phyloP scores from a whole-genome alignment of 768 basidiomycete genomes.

The Krasilnikovozyma curviuscula region DNA sequence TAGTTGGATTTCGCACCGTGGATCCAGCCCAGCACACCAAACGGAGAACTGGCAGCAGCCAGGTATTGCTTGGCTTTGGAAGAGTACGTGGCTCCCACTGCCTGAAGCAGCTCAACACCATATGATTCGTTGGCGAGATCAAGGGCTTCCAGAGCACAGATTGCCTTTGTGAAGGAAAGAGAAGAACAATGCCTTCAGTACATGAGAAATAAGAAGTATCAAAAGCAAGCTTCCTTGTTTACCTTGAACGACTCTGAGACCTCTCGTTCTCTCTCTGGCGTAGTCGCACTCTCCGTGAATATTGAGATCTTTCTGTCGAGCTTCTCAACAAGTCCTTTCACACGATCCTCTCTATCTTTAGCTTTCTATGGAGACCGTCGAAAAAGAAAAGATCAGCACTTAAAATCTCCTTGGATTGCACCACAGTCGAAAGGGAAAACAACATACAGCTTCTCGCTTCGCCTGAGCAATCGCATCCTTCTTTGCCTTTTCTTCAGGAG shows the following conservation, averaged over 20 bases:
- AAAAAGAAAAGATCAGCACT: too few relatives aligned
- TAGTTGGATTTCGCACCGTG: constrained; percentile 27
- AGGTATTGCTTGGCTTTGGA: constrained; percentile 16
- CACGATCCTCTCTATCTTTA: constrained; percentile 18
- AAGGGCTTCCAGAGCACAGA: constrained; percentile 23
- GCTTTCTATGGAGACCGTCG: too few relatives aligned
- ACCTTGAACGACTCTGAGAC: constrained; percentile 13
- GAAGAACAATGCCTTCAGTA: background rate
- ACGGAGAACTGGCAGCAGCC: background rate
- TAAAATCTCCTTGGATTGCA: too few relatives aligned
- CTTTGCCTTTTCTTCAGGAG: too few relatives aligned
- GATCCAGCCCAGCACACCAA: constrained; percentile 20
- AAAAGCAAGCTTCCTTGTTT: constrained; percentile 15
- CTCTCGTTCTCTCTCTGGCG: background rate
- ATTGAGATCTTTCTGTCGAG: constrained; percentile 24
- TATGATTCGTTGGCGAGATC: constrained; percentile 27
- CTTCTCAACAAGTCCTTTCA: constrained; percentile 24
- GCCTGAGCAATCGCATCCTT: too few relatives aligned
- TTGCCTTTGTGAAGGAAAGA: constrained; percentile 14
- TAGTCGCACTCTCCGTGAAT: constrained; percentile 23
- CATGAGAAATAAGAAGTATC: background rate
- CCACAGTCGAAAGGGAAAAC: too few relatives aligned
- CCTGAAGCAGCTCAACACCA: constrained; percentile 25
- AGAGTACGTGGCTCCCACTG: constrained; percentile 25
- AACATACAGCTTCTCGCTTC: too few relatives aligned